phyloP scores from a whole-genome alignment of 2,329 filamentous ascomycete species.

The Aspergillus quadricinctus region DNA sequence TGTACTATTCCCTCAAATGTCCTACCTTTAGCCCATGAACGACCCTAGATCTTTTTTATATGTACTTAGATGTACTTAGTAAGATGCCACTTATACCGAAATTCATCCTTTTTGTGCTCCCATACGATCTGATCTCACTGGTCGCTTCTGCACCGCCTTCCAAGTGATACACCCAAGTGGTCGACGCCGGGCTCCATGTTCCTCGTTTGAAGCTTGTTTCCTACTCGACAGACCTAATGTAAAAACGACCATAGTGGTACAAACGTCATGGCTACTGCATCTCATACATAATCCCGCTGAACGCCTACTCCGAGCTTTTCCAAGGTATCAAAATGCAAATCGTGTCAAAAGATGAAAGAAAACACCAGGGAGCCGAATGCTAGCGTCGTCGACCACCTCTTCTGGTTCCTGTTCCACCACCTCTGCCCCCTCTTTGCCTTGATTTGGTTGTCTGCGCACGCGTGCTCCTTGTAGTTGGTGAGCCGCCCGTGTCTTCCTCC shows the following conservation, averaged over 20 bases:
- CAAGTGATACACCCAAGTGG: not conserved
- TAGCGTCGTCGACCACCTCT: conserved; percentile 33
- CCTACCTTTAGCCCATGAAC: conserved; percentile 32
- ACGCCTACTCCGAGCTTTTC: conserved; percentile 14
- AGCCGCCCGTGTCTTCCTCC: conserved; percentile 33
- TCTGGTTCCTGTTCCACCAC: conserved; percentile 33
- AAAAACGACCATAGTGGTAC: not conserved
- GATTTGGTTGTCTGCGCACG: conserved; percentile 32
- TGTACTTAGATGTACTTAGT: conserved; percentile 30
- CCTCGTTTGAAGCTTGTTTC: not conserved
- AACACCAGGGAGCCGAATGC: conserved; percentile 7
- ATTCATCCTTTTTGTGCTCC: conserved; percentile 7
- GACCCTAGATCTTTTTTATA: conserved; percentile 36
- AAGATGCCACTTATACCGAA: conserved; percentile 16
- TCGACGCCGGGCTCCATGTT: not conserved
- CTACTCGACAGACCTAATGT: not conserved
- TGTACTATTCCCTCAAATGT: conserved; percentile 36
- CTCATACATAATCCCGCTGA: not conserved
- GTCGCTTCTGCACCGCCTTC: not conserved
- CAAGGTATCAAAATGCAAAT: conserved; percentile 24
- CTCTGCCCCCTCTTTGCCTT: conserved; percentile 35
- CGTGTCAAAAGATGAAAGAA: conserved; percentile 1
- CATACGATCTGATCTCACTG: conserved; percentile 1
- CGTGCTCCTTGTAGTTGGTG: conserved; percentile 31
- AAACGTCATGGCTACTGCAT: not conserved